These are phyloP conservation scores for Haematococcus lacustris DNA, from an alignment of 139 green algal species.

Conservation along the genomic window DNA sequence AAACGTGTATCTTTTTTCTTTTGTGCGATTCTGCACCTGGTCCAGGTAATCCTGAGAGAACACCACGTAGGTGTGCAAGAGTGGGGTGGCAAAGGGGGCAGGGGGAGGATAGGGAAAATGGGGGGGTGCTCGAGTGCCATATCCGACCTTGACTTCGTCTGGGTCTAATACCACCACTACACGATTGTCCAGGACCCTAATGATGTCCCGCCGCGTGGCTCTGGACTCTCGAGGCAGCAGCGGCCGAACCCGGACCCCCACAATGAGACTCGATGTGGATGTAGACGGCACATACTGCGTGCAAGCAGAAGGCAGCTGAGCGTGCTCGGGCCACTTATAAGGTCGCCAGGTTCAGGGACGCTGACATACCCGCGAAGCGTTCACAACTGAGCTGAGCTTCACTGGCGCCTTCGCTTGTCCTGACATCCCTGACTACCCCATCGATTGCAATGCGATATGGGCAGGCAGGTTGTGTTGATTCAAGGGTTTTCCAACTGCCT, in stretches of 20 bases:
- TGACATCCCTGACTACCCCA: no score
- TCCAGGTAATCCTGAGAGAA: conserved; percentile 67
- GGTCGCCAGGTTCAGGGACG: no score
- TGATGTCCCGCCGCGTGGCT: conserved; percentile 39
- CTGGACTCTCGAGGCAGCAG: conserved; percentile 41
- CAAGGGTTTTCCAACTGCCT: no score
- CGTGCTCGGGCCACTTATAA: conserved; percentile 1
- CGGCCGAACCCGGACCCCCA: conserved; percentile 54
- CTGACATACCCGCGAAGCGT: conserved; percentile 15
- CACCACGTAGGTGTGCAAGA: no score
- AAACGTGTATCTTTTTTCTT: conserved; percentile 74
- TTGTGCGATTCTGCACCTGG: conserved; percentile 55
- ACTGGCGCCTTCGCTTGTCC: conserved; percentile 12
- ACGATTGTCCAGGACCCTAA: conserved; percentile 45
- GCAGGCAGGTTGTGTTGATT: no score
- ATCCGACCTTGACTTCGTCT: conserved; percentile 57
- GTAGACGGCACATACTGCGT: conserved; percentile 27
- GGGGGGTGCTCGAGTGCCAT: not conserved
- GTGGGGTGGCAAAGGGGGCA: not conserved
- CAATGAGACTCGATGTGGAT: conserved; percentile 35
- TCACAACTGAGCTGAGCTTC: conserved; percentile 23
- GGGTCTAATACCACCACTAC: conserved; percentile 70
- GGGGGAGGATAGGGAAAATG: no score
- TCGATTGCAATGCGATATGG: no score
- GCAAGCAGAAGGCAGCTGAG: not conserved